A percentile compares a stretch with the other conserved stretches of the same genome.
Conservation (phyloP, 148 eudicot genomes). For the Arbutus unedo region DNA sequence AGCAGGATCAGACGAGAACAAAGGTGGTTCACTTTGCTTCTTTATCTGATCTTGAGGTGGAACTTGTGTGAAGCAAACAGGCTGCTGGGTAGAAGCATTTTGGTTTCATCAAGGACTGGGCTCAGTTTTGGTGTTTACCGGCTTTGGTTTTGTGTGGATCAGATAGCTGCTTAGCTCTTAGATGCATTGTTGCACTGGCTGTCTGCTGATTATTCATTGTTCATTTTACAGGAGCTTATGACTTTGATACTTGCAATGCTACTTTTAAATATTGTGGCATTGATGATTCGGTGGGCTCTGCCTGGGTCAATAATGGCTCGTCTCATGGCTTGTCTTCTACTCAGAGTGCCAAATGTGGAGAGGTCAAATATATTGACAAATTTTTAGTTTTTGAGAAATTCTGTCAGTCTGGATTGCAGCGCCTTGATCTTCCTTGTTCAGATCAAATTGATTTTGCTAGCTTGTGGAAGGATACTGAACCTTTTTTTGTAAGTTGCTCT, state of each 20-base stretch:
- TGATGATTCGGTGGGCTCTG: constrained; percentile 22
- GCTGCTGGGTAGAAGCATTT: background rate
- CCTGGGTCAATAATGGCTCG: constrained; percentile 16
- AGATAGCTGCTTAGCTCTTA: background rate
- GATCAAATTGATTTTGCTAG: constrained; percentile 49
- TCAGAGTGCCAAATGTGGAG: constrained; percentile 19
- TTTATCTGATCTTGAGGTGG: constrained; percentile 1
- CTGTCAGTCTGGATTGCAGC: constrained; percentile 48
- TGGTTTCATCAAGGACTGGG: background rate
- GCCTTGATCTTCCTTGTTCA: constrained; percentile 52
- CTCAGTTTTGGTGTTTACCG: constrained; percentile 7
- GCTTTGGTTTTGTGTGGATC: background rate
- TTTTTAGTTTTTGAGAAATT: constrained; percentile 58
- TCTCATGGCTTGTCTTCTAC: constrained; percentile 21
- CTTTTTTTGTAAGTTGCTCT: constrained; percentile 56
- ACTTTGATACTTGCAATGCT: background rate
- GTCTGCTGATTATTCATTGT: constrained; percentile 1
- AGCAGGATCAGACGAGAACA: constrained; percentile 10
- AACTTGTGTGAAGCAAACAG: background rate
- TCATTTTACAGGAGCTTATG: background rate
- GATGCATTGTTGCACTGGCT: background rate
- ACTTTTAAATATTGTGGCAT: constrained; percentile 16
- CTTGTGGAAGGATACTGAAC: constrained; percentile 63
- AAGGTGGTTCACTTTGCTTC: constrained; percentile 11
- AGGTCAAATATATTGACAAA: constrained; percentile 34